Evolutionary conservation across 768 basidiomycete genomes (phyloP).

Genomic region (Tubosaeta sp.): DNA sequence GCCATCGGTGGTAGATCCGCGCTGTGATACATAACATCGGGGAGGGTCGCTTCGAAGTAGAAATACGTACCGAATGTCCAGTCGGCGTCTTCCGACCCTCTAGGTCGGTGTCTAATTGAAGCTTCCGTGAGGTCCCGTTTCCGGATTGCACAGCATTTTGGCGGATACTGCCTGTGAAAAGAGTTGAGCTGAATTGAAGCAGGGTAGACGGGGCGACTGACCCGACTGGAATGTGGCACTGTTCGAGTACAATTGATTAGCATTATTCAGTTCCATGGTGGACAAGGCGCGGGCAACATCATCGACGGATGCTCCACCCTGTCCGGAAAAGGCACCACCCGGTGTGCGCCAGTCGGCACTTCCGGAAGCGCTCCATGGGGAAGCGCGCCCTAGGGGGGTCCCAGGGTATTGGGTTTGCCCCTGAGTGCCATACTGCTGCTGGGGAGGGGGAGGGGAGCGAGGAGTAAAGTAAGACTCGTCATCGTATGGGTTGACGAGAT

Average conservation of each 20-base stretch:
- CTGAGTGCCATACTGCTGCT: constrained; percentile 38
- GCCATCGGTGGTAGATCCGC: constrained; percentile 27
- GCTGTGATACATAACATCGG: constrained; percentile 34
- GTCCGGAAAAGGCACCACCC: constrained; percentile 30
- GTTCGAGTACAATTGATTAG: constrained; percentile 26
- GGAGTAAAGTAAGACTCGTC: constrained; percentile 57
- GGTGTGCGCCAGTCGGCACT: constrained; percentile 56
- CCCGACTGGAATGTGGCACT: constrained; percentile 35
- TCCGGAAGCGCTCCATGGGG: constrained; percentile 58
- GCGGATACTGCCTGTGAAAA: constrained; percentile 37
- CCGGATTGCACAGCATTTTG: constrained; percentile 37
- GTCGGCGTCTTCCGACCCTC: constrained; percentile 64
- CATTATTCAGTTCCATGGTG: constrained; percentile 53
- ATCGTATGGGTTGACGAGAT: constrained; percentile 37
- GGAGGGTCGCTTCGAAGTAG: constrained; percentile 39
- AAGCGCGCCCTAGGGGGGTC: constrained; percentile 57
- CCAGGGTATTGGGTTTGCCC: constrained; percentile 41
- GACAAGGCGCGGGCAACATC: constrained; percentile 75
- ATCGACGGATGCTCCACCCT: constrained; percentile 46
- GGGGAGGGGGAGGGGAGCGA: constrained; percentile 36
- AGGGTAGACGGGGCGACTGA: constrained; percentile 62
- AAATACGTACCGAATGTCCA: constrained; percentile 47
- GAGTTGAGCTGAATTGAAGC: constrained; percentile 54
- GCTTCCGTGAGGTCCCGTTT: constrained; percentile 40
- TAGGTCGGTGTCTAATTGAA: constrained; percentile 59